phyloP scores from a whole-genome alignment of 1,139 yeast species.

The Wickerhamomyces sp. region DNA sequence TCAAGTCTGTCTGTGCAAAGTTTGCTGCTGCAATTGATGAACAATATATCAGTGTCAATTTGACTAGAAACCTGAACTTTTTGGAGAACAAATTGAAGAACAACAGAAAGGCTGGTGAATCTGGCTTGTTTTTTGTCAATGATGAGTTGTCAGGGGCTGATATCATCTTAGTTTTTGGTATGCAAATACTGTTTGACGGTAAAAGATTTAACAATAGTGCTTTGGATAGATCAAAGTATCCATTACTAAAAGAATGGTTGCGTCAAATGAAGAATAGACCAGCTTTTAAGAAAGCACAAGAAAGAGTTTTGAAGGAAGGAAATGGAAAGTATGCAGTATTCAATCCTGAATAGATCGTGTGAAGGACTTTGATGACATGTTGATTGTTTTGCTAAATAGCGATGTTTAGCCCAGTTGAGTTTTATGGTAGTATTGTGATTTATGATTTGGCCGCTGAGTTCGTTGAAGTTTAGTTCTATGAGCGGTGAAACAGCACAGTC shows the following conservation, averaged over 20 bases:
- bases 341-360: background rate
- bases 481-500: no score
- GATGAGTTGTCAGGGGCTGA: slow-evolving; percentile 57
- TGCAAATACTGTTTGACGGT: slow-evolving; percentile 9
- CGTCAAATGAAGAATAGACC: slow-evolving; percentile 13
- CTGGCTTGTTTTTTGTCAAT: slow-evolving; percentile 44
- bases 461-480: no score
- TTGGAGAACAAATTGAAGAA: slow-evolving; percentile 34
- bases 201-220: slow-evolving; percentile 5
- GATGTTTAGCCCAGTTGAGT: no score
- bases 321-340: slow-evolving; percentile 2
- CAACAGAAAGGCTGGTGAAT: slow-evolving; percentile 16
- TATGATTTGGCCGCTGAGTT: no score
- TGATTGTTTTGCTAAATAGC: no score
- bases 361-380: no score
- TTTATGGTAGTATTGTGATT: no score
- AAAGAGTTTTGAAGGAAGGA: slow-evolving; percentile 8
- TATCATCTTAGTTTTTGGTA: slow-evolving; percentile 40
- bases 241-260: slow-evolving; percentile 18
- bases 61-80: background rate
- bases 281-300: slow-evolving; percentile 10
- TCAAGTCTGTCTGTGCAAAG: background rate
- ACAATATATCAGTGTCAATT: background rate
- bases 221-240: slow-evolving; percentile 14
- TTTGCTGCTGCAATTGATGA: background rate